Evolutionary conservation across 257 asterid species (phyloP), one percentile per base, ranked within the genome.

Genomic region (Nicotiana noctiflora): DNA sequence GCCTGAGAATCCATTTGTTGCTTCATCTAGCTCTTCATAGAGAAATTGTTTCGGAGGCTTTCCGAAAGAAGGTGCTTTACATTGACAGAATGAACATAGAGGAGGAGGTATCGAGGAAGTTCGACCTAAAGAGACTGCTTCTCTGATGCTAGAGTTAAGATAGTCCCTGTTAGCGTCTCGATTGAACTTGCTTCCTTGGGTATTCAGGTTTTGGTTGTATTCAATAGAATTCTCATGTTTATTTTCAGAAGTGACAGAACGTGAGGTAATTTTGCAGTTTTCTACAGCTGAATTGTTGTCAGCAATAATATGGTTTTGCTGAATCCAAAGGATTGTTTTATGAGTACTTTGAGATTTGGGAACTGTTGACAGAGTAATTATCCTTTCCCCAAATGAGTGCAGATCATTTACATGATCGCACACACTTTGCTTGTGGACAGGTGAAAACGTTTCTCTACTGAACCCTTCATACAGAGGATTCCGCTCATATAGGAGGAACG

Each of bases 51-150:
- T 88, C 1, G 98, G 97, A 7, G 98, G 98, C 83, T 90, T 90
- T 83, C 98, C 98, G 80, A 94, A 93, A 25, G 89, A 83, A 53
- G 98, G 98, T 79, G 97, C 92, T 90, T 87, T 90, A 79, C 85
- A 81, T 77, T 91, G 94, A 83, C 98, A 94, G 55, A 84, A 70
- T 19, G 96, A 84, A 85, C 98, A 94, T 76, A 94, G 83, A 61
- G 98, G 98, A 80, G 98, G 98, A 37, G 98, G 91, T 10, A 56
- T 89, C 29, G 93, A 89, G 79, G 93, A 92, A 56, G 85, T 83
- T 87, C 86, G 87, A 34, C 88, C 82, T 63, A 92, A 81, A 77
- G 94, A 90, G 81, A 94, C 92, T 76, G 95, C 98, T 44, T 91
- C 94, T 70, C 98, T 87, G 67, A 93, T 90, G 88, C 90, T 90